phyloP scores from a whole-genome alignment of 805 yeast species.

The Metschnikowia lachancei region DNA sequence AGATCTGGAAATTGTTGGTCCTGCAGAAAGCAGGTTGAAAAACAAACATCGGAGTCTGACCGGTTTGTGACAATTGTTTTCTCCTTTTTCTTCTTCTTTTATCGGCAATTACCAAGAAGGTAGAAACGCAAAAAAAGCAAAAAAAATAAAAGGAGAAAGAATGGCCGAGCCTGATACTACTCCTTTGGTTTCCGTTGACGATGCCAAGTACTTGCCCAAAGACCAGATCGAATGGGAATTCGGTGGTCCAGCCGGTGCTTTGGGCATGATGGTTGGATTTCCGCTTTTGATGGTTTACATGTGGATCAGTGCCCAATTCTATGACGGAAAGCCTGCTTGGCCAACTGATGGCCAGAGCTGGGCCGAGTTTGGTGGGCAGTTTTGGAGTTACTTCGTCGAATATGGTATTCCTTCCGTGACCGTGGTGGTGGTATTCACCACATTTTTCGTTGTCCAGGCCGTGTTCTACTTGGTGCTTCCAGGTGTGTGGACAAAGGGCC shows the following conservation, averaged over 20 bases:
- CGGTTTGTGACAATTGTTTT: background rate
- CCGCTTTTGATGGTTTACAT: slow-evolving; percentile 93
- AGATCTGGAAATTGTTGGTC: background rate
- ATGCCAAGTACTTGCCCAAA: slow-evolving; percentile 31
- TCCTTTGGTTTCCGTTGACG: slow-evolving; percentile 13
- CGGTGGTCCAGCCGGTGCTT: slow-evolving; percentile 88
- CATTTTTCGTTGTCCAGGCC: slow-evolving; percentile 67
- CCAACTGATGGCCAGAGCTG: slow-evolving; percentile 60
- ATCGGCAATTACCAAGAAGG: background rate
- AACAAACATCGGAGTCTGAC: background rate
- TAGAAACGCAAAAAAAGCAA: background rate
- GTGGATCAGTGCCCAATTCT: slow-evolving; percentile 88
- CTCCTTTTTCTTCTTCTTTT: background rate
- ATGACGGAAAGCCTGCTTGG: slow-evolving; percentile 67
- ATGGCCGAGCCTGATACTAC: slow-evolving; percentile 7
- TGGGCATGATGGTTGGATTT: slow-evolving; percentile 89
- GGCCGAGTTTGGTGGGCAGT: slow-evolving; percentile 43
- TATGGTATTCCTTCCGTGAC: slow-evolving; percentile 57
- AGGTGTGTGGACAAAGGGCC: slow-evolving; percentile 93
- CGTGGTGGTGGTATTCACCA: slow-evolving; percentile 69
- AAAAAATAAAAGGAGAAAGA: background rate
- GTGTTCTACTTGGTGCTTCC: slow-evolving; percentile 80
- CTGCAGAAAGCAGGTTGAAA: background rate
- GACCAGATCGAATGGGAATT: slow-evolving; percentile 78
- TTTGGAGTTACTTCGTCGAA: slow-evolving; percentile 42